Conservation (phyloP, 495 filamentous ascomycete species). For the Rostrohypoxylon terebratum region DNA sequence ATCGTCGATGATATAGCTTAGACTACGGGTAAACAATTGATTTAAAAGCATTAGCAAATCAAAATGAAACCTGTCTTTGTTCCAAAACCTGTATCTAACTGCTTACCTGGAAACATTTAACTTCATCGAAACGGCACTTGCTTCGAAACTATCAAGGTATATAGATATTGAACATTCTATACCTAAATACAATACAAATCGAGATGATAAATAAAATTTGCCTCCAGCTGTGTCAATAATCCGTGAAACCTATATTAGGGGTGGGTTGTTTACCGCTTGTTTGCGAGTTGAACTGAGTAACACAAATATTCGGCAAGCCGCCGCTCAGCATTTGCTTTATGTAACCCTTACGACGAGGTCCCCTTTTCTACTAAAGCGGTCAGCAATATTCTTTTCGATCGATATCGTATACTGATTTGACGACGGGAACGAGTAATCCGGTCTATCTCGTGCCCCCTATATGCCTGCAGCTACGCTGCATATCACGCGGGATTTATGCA, state of each 20-base stretch:
- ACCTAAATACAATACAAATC: neutral
- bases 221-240: neutral
- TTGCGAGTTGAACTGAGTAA: neutral
- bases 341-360: slow-evolving; percentile 25
- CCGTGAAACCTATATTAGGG: neutral
- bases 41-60: neutral
- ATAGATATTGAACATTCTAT: neutral
- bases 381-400: slow-evolving; percentile 8
- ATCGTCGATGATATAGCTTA: neutral
- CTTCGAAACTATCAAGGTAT: neutral
- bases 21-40: neutral
- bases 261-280: slow-evolving; percentile 8
- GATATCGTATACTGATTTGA: neutral
- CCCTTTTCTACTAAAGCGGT: slow-evolving; percentile 22
- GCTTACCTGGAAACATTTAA: neutral
- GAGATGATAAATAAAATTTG: neutral
- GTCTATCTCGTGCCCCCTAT: neutral
- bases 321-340: neutral
- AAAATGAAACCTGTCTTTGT: slow-evolving; percentile 2
- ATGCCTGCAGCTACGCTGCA: slow-evolving; percentile 11
- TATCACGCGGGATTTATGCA: slow-evolving; percentile 23
- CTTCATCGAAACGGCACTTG: neutral
- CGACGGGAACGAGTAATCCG: neutral
- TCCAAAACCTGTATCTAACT: neutral
- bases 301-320: slow-evolving; percentile 12